A percentile compares a stretch with the other conserved stretches of the same genome.
Evolutionary conservation across 1,284 basidiomycete species (phyloP).

Genomic region (Pholiota adiposa): DNA sequence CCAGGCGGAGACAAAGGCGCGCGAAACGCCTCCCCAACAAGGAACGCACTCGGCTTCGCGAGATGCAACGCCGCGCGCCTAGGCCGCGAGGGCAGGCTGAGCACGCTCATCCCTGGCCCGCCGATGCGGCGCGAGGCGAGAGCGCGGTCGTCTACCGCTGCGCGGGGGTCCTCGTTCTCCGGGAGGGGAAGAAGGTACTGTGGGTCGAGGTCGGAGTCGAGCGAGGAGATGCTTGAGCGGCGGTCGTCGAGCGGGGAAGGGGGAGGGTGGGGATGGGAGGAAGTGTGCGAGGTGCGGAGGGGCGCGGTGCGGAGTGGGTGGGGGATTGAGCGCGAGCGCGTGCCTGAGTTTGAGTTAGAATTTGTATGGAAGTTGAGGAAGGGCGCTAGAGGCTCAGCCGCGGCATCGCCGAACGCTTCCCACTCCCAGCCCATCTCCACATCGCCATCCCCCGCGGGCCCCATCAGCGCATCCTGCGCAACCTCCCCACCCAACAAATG

Average conservation of each 20-base stretch:
- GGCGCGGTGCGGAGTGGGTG: too few relatives aligned
- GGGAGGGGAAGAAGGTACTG: constrained; percentile 50
- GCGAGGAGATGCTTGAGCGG: constrained; percentile 51
- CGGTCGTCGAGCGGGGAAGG: constrained; percentile 22
- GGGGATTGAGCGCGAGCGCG: too few relatives aligned
- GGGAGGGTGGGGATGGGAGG: not conserved
- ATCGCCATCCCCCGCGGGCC: not conserved
- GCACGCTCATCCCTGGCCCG: constrained; percentile 32
- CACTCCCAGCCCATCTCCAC: constrained; percentile 35
- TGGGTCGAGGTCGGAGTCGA: constrained; percentile 57
- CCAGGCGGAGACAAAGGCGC: constrained; percentile 16
- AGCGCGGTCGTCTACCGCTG: constrained; percentile 21
- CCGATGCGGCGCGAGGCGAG: constrained; percentile 21
- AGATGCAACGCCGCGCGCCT: constrained; percentile 44
- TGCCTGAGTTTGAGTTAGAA: too few relatives aligned
- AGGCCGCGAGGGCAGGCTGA: constrained; percentile 43
- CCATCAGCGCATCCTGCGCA: not conserved
- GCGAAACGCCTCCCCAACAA: constrained; percentile 37
- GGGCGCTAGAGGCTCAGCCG: constrained; percentile 25
- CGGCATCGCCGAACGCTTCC: constrained; percentile 43
- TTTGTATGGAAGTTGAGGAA: too few relatives aligned
- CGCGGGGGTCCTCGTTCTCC: constrained; percentile 38
- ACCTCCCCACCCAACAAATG: constrained; percentile 49
- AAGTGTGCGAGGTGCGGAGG: not conserved
- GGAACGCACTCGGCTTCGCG: constrained; percentile 39